Base-by-base conservation (phyloP, 2,329 filamentous ascomycete species). In the Xylaria sp. region DNA sequence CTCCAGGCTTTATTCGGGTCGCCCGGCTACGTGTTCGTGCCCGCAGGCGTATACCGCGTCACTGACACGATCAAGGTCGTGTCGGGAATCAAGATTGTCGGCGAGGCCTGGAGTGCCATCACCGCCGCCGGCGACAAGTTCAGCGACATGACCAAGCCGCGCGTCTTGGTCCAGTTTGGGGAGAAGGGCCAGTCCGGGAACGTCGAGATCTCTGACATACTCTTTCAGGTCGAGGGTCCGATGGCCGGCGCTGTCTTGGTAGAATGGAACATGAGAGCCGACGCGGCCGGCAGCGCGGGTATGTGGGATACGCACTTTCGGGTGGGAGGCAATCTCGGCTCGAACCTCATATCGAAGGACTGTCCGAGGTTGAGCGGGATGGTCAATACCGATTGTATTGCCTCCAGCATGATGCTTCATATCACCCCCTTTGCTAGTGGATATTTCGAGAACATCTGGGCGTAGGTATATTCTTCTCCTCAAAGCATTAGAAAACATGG, bases 231-330 rank as follows among this genome's bases (percentile, higher is more conserved):
- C 43, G 80, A 82, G 67, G 90, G 90, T 1, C 77, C 87, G 4
- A 85, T 85, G n/a, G 85, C 89, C 1, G 90, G 90, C 56, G 87
- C 86, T 5, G 86, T 91, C 61, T 78, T 92, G 66, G 82, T 92
- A 70, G 82, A 92, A 71, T 92, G 89, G 89, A 92, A 92, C 72
- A 78, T 91, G 31, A 80, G 80, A 13, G 82, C 80, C n/a, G 69
- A 75, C 65, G 75, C 59, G 55, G 81, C 82, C 66, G 87, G 86
- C 35, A 11, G 68, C 0, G 68, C 68, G 1, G 70, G 60, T 3
- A 38, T 91, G 78, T 92, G 89, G 89, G 90, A 93, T 71, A 85
- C 86, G 11, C 90, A 94, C 75, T 82, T 90, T 74, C 87, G 90
- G 67, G 83, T 93, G 60, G 90, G 90, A 66, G 90, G 90, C n/a